phyloP scores from a whole-genome alignment of 768 basidiomycete genomes.

The Mycena alexandri region DNA sequence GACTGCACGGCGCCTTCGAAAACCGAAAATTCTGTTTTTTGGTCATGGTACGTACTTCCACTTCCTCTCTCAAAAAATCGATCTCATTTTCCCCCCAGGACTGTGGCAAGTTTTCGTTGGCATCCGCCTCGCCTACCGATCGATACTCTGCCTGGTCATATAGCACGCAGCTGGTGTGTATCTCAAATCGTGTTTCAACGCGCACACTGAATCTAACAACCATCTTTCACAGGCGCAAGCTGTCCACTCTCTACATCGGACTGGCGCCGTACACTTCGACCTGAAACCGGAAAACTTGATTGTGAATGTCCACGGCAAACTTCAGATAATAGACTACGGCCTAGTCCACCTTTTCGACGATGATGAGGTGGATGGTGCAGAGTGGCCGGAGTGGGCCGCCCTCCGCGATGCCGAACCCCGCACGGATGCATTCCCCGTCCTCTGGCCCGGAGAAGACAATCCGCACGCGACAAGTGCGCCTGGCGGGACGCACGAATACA shows the following conservation, averaged over 20 bases:
- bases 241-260: slow-evolving; percentile 5
- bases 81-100: neutral
- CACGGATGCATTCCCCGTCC: neutral
- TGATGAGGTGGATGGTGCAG: too few relatives aligned
- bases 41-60: slow-evolving; percentile 7
- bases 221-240: neutral
- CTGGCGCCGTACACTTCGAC: slow-evolving; percentile 12
- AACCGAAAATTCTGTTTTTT: neutral
- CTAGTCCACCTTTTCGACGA: neutral
- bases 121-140: neutral
- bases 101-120: neutral
- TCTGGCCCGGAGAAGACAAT: neutral
- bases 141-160: neutral
- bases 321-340: slow-evolving; percentile 8
- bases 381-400: neutral
- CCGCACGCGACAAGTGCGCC: neutral
- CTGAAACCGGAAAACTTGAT: slow-evolving; percentile 19
- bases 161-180: slow-evolving; percentile 9
- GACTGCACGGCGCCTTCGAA: slow-evolving; percentile 9
- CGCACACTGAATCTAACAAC: too few relatives aligned
- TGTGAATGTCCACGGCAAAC: neutral
- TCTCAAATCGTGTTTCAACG: neutral
- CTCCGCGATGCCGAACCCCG: neutral
- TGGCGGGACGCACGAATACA: neutral
- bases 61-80: too few relatives aligned